Evolutionary conservation across 768 basidiomycete species (phyloP).

Genomic region (Suillus paluster): DNA sequence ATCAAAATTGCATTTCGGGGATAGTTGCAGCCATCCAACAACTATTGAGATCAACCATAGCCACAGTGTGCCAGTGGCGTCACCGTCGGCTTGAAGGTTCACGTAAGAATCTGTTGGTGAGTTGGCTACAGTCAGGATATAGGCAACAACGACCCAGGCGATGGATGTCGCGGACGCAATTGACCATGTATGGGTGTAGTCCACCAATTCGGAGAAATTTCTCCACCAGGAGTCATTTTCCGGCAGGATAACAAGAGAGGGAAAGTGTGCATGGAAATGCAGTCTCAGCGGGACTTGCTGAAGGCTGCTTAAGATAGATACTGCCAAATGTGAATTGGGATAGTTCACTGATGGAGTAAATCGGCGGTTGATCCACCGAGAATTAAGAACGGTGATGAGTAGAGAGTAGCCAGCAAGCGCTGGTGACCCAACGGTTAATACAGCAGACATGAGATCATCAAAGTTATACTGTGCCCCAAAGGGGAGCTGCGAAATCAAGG

Average conservation of each 20-base stretch:
- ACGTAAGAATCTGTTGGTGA: not conserved
- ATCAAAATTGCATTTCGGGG: constrained; percentile 35
- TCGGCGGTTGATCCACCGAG: constrained; percentile 42
- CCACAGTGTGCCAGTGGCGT: constrained; percentile 33
- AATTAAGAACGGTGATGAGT: constrained; percentile 45
- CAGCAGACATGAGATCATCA: constrained; percentile 45
- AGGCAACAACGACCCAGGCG: constrained; percentile 35
- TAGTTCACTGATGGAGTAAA: constrained; percentile 33
- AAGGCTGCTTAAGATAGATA: constrained; percentile 38
- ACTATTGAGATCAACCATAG: constrained; percentile 41
- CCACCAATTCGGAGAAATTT: constrained; percentile 30
- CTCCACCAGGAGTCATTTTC: constrained; percentile 43
- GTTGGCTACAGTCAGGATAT: constrained; percentile 30
- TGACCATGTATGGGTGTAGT: constrained; percentile 39
- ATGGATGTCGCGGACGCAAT: constrained; percentile 39
- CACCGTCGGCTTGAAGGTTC: not conserved
- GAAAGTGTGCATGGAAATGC: constrained; percentile 20
- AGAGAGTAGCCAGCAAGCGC: constrained; percentile 49
- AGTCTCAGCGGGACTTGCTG: constrained; percentile 41
- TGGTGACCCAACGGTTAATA: constrained; percentile 49
- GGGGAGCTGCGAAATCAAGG: constrained; percentile 52
- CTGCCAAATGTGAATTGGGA: constrained; percentile 22
- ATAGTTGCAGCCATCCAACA: constrained; percentile 39
- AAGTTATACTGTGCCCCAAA: constrained; percentile 44
- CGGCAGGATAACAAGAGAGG: constrained; percentile 40